Evolutionary conservation across 768 basidiomycete genomes (phyloP), one percentile per base, ranked within the genome.

Genomic region (Candolleomyces aberdarensis): DNA sequence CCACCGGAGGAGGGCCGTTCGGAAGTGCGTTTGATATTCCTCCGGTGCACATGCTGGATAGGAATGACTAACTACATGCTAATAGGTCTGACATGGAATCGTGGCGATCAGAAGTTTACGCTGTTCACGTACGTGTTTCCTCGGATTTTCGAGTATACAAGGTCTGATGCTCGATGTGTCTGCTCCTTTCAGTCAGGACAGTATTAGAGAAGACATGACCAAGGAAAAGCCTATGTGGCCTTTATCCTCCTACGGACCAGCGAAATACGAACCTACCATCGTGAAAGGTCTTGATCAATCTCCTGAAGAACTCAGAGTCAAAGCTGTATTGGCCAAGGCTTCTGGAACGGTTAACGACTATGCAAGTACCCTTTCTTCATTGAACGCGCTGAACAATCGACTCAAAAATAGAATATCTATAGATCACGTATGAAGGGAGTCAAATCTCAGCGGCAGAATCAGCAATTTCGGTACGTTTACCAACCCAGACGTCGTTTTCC

Each of bases 151-250:
- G 11, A 13, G 26, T 20, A 39, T 29, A 3, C 58, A 10, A n/a
- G 15, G 40, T 19, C 47, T 15, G 10, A 7, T 15, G 19, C 2
- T 39, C 17, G 41, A 57, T 56, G 3, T 22, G 22, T 22, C 15
- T 36, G 15, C 58, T 47, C 2, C 19, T 41, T 48, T 65, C 61
- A 94, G 92, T 29, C 69, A 75, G 19, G 87, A 93, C 13, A 75
- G 79, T 2, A 82, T 96, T 48, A 70, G 69, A n/a, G 74, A 74
- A 36, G 94, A 96, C 64, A 70, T 96, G 8, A 83, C 81, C 20
- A 76, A 74, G 20, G 93, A 95, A 15, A 88, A 85, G 67, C 94
- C 94, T 0, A 48, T 80, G 13, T 97, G 91, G 88, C 88, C 89
- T 14, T 75, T 96, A 0, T 87, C 91, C 0, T 88, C 85, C 0